Evolutionary conservation across 805 yeast genomes (phyloP), one percentile per base, ranked within the genome.

Genomic region (Metschnikowia similis): DNA sequence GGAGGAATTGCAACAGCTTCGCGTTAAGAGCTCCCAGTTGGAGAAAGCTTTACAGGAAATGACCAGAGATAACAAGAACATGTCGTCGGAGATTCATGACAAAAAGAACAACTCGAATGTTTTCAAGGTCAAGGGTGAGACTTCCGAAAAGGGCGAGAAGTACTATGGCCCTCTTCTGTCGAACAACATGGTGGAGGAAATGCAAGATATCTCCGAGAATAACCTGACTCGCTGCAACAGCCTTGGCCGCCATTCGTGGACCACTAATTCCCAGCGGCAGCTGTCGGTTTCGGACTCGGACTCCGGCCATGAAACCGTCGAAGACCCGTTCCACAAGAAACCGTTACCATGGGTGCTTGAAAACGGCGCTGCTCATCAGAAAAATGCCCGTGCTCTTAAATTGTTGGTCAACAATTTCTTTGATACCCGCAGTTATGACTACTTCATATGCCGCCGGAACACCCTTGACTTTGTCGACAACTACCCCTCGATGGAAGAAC

Each of bases 111-210:
- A 21, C 2, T 21, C 21, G 1, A 21, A 21, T 21, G 21, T 3
- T 14, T 53, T 66, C 31, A 41, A 46, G 3, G 66, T 70, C 10
- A 49, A 63, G 7, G 75, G 75, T 3, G 75, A 70, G 53, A 68
- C 73, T 21, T 61, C 71, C 27, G 75, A 71, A 53, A 47, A 56
- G 14, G 76, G 75, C 32, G 70, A 67, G 30, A 75, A 75, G 49
- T 79, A 73, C 54, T 79, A 76, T 56, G 82, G 82, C 0, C 82
- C 83, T 1, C 77, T 71, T 51, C 75, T 79, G n/a, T 69, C 77
- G 6, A 62, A 65, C 37, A 77, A 65, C 56, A 77, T 78, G 82
- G 70, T 76, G 35, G 72, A 72, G 34, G 59, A 69, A 2, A 64
- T 71, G 41, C 48, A 45, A 31, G 48, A 46, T 40, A 49, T 47